Conservation (phyloP, 1,284 basidiomycete genomes). For the Cystobasidium pallidum region DNA sequence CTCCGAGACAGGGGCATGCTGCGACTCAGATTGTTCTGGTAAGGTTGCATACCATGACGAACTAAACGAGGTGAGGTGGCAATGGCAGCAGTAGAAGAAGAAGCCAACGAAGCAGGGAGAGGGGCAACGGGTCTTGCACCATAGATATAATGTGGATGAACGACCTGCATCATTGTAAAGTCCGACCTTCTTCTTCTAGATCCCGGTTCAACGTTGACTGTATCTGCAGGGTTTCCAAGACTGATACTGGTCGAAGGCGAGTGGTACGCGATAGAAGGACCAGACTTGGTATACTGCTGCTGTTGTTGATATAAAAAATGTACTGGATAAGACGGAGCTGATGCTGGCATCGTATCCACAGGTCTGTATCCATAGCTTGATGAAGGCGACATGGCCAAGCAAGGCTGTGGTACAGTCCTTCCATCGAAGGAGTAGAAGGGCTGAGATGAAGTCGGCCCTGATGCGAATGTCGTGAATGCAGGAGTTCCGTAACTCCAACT, state of each 20-base stretch:
- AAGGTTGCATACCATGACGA: not conserved
- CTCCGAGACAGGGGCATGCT: not conserved
- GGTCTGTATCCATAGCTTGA: not conserved
- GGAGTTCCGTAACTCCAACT: slow-evolving; percentile 1
- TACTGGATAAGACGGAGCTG: not conserved
- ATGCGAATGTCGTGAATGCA: not conserved
- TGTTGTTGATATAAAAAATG: not conserved
- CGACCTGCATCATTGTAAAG: slow-evolving; percentile 16
- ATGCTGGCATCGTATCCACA: not conserved
- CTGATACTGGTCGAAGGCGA: not conserved
- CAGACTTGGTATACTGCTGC: not conserved
- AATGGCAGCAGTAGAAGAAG: not conserved
- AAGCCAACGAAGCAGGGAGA: slow-evolving; percentile 11
- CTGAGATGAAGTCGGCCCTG: not conserved
- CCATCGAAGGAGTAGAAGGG: not conserved
- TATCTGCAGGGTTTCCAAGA: not conserved
- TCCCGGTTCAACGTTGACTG: not conserved
- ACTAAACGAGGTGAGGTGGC: not conserved
- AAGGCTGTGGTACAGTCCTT: not conserved
- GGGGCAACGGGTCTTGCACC: not conserved
- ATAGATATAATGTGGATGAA: slow-evolving; percentile 14
- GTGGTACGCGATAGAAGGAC: not conserved
- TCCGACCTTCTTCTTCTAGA: not conserved
- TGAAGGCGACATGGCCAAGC: not conserved
- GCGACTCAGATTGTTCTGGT: not conserved